A percentile compares a stretch with the other conserved stretches of the same genome.
phyloP scores from a whole-genome alignment of 2,329 filamentous ascomycete genomes.

The Alternaria conjuncta region DNA sequence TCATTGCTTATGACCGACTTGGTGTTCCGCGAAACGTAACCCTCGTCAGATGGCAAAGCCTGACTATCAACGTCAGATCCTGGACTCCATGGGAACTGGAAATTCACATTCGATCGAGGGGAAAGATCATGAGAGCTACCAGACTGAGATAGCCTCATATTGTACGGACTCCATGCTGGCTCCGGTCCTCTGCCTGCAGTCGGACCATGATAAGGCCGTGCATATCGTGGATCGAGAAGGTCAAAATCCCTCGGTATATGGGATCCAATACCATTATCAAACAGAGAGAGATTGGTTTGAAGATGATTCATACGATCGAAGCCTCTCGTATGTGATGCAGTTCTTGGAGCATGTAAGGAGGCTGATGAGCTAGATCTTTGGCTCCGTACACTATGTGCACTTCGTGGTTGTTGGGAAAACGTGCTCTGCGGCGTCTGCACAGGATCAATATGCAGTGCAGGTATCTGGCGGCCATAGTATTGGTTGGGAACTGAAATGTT shows the following conservation, averaged over 20 bases:
- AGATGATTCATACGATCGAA: slow-evolving; percentile 6
- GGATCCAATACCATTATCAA: slow-evolving; percentile 9
- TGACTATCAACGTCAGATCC: slow-evolving; percentile 34
- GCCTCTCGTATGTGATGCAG: slow-evolving; percentile 11
- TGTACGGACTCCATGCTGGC: slow-evolving; percentile 38
- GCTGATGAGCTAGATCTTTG: slow-evolving; percentile 25
- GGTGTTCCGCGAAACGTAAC: slow-evolving; percentile 37
- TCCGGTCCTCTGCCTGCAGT: slow-evolving; percentile 24
- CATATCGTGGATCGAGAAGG: slow-evolving; percentile 19
- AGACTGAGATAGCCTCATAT: slow-evolving; percentile 20
- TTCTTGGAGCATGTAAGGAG: slow-evolving; percentile 18
- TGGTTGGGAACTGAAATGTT: slow-evolving; percentile 12
- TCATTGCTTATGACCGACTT: slow-evolving; percentile 44
- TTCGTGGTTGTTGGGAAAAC: slow-evolving; percentile 10
- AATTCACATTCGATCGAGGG: slow-evolving; percentile 19
- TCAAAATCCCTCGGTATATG: slow-evolving; percentile 15
- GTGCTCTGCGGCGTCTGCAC: slow-evolving; percentile 28
- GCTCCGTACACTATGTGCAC: slow-evolving; percentile 13
- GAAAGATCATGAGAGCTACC: slow-evolving; percentile 5
- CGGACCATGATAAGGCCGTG: slow-evolving; percentile 7
- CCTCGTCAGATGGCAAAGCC: slow-evolving; percentile 37
- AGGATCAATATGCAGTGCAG: slow-evolving; percentile 15
- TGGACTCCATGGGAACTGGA: slow-evolving; percentile 20
- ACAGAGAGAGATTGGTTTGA: slow-evolving; percentile 10
- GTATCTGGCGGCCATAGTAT: slow-evolving; percentile 11